These are phyloP conservation scores for Wakefieldia striispora DNA, from an alignment of 768 basidiomycete species.

Conservation along the genomic window DNA sequence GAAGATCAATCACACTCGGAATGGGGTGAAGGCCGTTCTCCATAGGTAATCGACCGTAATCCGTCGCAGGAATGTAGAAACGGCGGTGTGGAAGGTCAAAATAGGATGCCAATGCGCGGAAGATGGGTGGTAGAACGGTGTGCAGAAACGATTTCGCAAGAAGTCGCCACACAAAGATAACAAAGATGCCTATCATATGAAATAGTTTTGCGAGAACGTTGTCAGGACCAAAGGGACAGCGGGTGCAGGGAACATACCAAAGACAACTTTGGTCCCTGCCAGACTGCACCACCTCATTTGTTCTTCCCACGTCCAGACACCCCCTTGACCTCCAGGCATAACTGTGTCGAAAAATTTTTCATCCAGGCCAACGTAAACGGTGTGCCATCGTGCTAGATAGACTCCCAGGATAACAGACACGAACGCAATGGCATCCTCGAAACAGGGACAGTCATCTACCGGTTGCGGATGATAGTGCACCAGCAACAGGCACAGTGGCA, in stretches of 20 bases:
- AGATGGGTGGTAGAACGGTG: conserved; percentile 75
- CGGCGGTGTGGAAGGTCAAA: conserved; percentile 77
- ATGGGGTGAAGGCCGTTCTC: conserved; percentile 64
- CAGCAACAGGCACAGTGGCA: conserved; percentile 63
- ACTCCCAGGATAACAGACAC: conserved; percentile 81
- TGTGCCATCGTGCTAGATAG: conserved; percentile 65
- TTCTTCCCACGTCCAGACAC: conserved; percentile 34
- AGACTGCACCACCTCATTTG: conserved; percentile 36
- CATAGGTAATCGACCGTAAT: conserved; percentile 69
- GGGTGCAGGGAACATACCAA: conserved; percentile 32
- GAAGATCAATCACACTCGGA: conserved; percentile 84
- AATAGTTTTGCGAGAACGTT: background rate
- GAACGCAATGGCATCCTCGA: conserved; percentile 95
- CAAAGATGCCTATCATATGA: conserved; percentile 56
- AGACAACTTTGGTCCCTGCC: conserved; percentile 38
- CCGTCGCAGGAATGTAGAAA: conserved; percentile 90
- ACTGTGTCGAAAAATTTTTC: conserved; percentile 28
- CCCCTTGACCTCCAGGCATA: conserved; percentile 61
- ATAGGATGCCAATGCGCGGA: conserved; percentile 67
- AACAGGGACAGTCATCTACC: conserved; percentile 96
- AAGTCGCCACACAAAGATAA: conserved; percentile 87
- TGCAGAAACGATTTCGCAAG: conserved; percentile 78
- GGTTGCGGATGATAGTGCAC: conserved; percentile 94
- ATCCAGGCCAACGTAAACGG: conserved; percentile 40
- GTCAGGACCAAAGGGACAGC: background rate